Evolutionary conservation across 345 rosid species (phyloP).

Genomic region (Gossypium turneri): DNA sequence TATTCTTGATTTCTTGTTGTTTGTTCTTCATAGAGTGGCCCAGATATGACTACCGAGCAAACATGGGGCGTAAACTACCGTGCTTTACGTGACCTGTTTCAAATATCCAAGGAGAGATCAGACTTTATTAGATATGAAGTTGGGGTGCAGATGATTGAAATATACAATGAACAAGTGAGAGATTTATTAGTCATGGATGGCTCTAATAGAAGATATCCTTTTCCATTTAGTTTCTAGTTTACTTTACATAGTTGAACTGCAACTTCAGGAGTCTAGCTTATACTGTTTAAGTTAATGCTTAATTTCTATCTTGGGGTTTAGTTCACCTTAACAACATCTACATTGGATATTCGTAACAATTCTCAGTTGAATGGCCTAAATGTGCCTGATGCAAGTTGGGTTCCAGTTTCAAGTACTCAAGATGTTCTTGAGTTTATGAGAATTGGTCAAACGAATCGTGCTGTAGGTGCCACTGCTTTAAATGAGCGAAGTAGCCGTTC

Average conservation of each 20-base stretch:
- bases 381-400: slow-evolving; percentile 91
- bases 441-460: slow-evolving; percentile 86
- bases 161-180: slow-evolving; percentile 96
- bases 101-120: slow-evolving; percentile 63
- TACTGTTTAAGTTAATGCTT: not conserved
- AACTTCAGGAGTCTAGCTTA: not conserved
- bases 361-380: slow-evolving; percentile 90
- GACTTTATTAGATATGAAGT: slow-evolving; percentile 69
- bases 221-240: not conserved
- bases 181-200: slow-evolving; percentile 88
- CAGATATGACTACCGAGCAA: slow-evolving; percentile 62
- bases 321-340: slow-evolving; percentile 47
- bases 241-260: not conserved
- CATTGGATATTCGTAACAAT: slow-evolving; percentile 92
- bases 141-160: slow-evolving; percentile 98
- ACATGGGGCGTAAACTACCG: slow-evolving; percentile 98
- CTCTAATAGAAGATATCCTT: slow-evolving; percentile 92
- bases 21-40: slow-evolving; percentile 69
- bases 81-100: slow-evolving; percentile 82
- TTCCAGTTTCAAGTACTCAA: slow-evolving; percentile 74
- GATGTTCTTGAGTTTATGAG: slow-evolving; percentile 95
- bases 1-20: not conserved
- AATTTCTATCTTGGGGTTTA: slow-evolving; percentile 2
- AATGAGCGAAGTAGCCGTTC: slow-evolving; percentile 98
- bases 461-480: slow-evolving; percentile 95